Conservation (phyloP, 148 eudicot species). For the Chenopodium quinoa region DNA sequence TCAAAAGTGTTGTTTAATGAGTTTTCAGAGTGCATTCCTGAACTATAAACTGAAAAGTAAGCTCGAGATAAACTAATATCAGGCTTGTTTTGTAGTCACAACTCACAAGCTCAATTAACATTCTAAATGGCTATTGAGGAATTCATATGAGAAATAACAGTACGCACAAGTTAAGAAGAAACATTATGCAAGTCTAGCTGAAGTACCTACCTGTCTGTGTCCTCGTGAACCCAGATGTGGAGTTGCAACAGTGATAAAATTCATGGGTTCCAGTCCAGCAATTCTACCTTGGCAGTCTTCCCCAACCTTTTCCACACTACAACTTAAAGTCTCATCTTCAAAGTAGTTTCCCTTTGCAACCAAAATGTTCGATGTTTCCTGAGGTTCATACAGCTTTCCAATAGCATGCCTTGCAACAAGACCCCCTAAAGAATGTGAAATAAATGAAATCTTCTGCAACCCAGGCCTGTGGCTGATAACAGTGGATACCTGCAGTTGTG, state of each 20-base stretch:
- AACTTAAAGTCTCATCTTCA: conserved; percentile 27
- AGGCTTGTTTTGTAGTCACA: neutral
- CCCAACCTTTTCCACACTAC: conserved; percentile 17
- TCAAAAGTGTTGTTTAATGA: neutral
- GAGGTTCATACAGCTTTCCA: conserved; percentile 58
- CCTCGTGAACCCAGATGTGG: conserved; percentile 95
- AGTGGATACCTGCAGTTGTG: conserved; percentile 56
- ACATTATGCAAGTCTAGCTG: neutral
- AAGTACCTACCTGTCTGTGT: conserved; percentile 65
- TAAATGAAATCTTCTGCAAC: conserved; percentile 74
- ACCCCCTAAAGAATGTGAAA: conserved; percentile 91
- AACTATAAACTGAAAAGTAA: neutral
- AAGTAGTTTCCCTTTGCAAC: conserved; percentile 23
- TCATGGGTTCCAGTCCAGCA: conserved; percentile 84
- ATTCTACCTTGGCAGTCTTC: conserved; percentile 44
- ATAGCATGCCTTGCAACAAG: conserved; percentile 89
- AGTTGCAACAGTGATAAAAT: conserved; percentile 87
- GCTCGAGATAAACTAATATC: neutral
- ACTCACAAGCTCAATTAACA: neutral
- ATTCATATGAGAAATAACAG: neutral
- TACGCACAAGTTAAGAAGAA: neutral
- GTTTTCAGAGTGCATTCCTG: neutral
- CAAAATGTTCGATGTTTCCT: conserved; percentile 14
- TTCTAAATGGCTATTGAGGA: neutral
- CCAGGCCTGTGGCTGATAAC: conserved; percentile 63